A percentile compares a stretch with the other conserved stretches of the same genome.
Conservation (phyloP, 2,329 filamentous ascomycete genomes). For the Alternaria atra region DNA sequence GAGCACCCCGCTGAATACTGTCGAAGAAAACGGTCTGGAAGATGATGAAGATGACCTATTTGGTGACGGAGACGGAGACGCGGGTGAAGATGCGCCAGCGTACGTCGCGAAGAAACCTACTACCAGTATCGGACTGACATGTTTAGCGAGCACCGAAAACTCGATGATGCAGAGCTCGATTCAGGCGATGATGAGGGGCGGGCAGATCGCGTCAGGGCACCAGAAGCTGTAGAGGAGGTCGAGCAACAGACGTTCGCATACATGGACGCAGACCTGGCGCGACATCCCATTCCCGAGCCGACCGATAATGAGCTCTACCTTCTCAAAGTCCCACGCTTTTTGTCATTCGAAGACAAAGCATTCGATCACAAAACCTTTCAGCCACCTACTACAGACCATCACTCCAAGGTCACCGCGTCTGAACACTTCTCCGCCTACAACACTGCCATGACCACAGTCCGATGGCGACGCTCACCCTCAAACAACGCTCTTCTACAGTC, state of each 20-base stretch:
- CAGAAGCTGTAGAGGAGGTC: conserved; percentile 59
- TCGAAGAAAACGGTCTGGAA: conserved; percentile 44
- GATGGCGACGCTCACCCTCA: conserved; percentile 73
- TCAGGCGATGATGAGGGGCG: conserved; percentile 70
- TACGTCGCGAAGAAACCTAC: conserved; percentile 48
- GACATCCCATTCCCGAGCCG: conserved; percentile 75
- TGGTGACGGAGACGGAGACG: conserved; percentile 49
- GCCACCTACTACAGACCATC: conserved; percentile 67
- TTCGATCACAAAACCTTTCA: conserved; percentile 74
- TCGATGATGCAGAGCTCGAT: conserved; percentile 71
- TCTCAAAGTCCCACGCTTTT: conserved; percentile 75
- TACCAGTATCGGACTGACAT: conserved; percentile 21
- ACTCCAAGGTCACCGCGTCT: conserved; percentile 57
- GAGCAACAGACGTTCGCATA: conserved; percentile 66
- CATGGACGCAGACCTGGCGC: conserved; percentile 70
- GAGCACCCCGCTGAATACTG: conserved; percentile 39
- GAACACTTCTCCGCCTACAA: conserved; percentile 67
- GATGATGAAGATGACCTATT: conserved; percentile 58
- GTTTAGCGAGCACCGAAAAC: conserved; percentile 54
- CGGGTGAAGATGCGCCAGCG: conserved; percentile 34
- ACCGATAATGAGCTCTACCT: conserved; percentile 77
- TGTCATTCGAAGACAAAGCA: conserved; percentile 72
- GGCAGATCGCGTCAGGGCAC: conserved; percentile 64
- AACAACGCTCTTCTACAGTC: conserved; percentile 73
- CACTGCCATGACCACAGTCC: conserved; percentile 72